These are phyloP conservation scores for Dendrobium nobile DNA, from an alignment of 106 monocot species.

Conservation along the genomic window DNA sequence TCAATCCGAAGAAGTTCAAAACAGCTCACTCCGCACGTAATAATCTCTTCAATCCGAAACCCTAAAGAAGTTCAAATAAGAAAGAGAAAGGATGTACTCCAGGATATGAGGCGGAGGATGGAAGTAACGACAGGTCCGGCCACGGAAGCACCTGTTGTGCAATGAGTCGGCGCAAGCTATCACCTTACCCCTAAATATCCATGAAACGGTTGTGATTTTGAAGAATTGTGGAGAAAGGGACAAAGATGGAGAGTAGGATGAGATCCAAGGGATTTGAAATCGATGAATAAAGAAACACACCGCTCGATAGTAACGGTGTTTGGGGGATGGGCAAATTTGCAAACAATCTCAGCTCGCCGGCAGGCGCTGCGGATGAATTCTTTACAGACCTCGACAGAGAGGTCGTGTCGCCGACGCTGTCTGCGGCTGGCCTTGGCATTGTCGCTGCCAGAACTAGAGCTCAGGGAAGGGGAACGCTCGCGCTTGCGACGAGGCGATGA, in stretches of 20 bases:
- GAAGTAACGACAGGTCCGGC: constrained; percentile 23
- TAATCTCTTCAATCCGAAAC: background rate
- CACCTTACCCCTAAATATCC: constrained; percentile 26
- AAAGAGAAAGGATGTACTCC: background rate
- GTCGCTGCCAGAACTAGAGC: background rate
- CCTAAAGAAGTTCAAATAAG: background rate
- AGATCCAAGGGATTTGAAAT: background rate
- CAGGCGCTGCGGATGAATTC: constrained; percentile 5
- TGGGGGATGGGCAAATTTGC: constrained; percentile 41
- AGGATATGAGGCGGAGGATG: constrained; percentile 15
- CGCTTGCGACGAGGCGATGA: background rate
- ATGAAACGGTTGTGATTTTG: background rate
- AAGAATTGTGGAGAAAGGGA: background rate
- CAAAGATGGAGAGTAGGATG: background rate
- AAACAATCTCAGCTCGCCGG: constrained; percentile 10
- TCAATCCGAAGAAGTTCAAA: too few species aligned
- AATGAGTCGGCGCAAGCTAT: constrained; percentile 26
- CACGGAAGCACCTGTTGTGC: constrained; percentile 24
- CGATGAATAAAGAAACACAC: background rate
- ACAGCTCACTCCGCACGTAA: too few species aligned
- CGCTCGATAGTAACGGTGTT: constrained; percentile 18
- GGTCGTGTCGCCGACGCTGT: constrained; percentile 1
- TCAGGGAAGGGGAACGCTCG: background rate
- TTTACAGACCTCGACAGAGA: background rate
- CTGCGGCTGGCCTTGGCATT: background rate